Evolutionary conservation across 2,329 filamentous ascomycete genomes (phyloP).

Genomic region (Ambrosiella xylebori): DNA sequence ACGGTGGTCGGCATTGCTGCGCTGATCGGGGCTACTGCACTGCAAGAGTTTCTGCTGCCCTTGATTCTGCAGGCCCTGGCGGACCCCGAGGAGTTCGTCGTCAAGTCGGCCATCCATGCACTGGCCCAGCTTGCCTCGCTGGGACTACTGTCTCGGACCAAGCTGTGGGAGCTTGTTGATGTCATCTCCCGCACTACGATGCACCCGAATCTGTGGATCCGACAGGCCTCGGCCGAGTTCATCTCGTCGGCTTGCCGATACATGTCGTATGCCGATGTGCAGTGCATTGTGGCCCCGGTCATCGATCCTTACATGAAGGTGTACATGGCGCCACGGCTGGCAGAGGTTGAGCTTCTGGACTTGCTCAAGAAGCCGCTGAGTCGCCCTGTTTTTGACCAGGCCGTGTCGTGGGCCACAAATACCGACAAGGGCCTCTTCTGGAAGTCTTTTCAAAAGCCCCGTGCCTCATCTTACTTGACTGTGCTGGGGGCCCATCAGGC

Average conservation of each 20-base stretch:
- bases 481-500: conserved; percentile 29
- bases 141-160: conserved; percentile 69
- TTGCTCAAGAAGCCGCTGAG: conserved; percentile 67
- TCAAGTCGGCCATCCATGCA: conserved; percentile 77
- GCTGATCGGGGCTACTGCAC: conserved; percentile 71
- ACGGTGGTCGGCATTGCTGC: conserved; percentile 83
- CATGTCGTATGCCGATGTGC: conserved; percentile 61
- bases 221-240: conserved; percentile 75
- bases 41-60: conserved; percentile 91
- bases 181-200: conserved; percentile 71
- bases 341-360: conserved; percentile 61
- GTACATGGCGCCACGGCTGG: conserved; percentile 45
- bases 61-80: conserved; percentile 90
- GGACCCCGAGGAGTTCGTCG: conserved; percentile 83
- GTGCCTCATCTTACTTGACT: conserved; percentile 36
- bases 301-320: conserved; percentile 69
- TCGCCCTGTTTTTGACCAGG: conserved; percentile 66
- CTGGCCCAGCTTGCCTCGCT: conserved; percentile 76
- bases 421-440: conserved; percentile 73
- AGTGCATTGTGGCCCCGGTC: conserved; percentile 68
- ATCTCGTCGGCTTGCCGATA: conserved; percentile 59
- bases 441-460: conserved; percentile 56
- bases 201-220: conserved; percentile 90
- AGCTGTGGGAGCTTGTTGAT: conserved; percentile 75
- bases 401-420: conserved; percentile 70